Evolutionary conservation across 306 rosid genomes (phyloP).

Genomic region (Castanea mollissima): DNA sequence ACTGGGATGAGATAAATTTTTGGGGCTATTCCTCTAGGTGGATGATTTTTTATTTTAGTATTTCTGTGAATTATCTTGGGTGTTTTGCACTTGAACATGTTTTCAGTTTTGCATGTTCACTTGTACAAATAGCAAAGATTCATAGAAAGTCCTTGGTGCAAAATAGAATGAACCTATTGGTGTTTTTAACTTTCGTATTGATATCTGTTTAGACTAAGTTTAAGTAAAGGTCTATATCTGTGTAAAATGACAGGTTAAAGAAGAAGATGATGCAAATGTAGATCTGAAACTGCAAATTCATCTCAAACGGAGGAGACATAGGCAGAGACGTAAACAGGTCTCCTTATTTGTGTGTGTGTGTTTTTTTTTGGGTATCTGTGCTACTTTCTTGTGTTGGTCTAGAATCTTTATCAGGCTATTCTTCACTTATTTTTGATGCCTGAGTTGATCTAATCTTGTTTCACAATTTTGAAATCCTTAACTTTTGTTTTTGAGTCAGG

Average conservation of each 20-base stretch:
- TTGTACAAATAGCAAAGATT: background rate
- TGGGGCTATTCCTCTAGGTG: background rate
- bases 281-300: conserved; percentile 68
- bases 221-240: conserved; percentile 10
- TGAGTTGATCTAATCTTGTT: conserved; percentile 11
- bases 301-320: conserved; percentile 71
- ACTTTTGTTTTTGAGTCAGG: conserved; percentile 34
- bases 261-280: conserved; percentile 85
- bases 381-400: background rate
- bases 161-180: background rate
- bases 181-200: background rate
- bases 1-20: background rate
- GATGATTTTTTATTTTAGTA: background rate
- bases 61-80: background rate
- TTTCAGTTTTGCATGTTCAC: background rate
- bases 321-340: conserved; percentile 66
- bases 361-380: conserved; percentile 1
- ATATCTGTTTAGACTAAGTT: conserved; percentile 9
- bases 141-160: background rate
- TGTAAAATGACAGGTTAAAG: conserved; percentile 65
- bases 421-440: conserved; percentile 11
- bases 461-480: background rate
- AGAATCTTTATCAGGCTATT: background rate
- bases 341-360: background rate
- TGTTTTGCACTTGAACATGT: background rate